Evolutionary conservation across 768 basidiomycete species (phyloP).

Genomic region (Chlorophyllum brunneum): DNA sequence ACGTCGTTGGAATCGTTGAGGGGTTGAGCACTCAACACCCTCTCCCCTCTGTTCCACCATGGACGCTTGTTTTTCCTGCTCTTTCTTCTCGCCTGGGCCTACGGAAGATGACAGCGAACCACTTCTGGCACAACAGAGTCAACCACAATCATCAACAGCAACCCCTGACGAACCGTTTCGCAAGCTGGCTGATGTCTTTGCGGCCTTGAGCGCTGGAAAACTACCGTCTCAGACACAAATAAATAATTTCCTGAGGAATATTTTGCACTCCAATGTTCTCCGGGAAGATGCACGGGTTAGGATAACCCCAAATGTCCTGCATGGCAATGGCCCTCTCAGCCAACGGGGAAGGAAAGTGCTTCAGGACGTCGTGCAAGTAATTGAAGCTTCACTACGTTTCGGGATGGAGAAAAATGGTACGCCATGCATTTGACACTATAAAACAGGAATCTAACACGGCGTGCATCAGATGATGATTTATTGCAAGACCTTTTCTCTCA

Average conservation of each 20-base stretch:
- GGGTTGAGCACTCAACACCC: too few species aligned
- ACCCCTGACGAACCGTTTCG: background rate
- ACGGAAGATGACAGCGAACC: conserved; percentile 18
- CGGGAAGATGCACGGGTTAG: conserved; percentile 5
- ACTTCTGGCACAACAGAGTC: conserved; percentile 14
- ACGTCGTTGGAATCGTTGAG: too few species aligned
- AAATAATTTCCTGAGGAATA: conserved; percentile 20
- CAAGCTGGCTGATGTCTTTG: conserved; percentile 31
- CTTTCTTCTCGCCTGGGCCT: conserved; percentile 14
- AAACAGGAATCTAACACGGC: too few species aligned
- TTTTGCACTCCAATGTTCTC: conserved; percentile 26
- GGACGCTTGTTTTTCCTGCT: conserved; percentile 20
- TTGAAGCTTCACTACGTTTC: conserved; percentile 30
- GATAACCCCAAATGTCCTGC: background rate
- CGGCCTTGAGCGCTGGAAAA: conserved; percentile 34
- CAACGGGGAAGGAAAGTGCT: conserved; percentile 25
- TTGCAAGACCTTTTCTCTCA: conserved; percentile 35
- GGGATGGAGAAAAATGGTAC: conserved; percentile 36
- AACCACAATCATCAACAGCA: background rate
- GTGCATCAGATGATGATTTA: conserved; percentile 34
- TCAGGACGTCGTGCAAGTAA: conserved; percentile 22
- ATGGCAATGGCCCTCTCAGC: conserved; percentile 26
- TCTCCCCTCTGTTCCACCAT: too few species aligned
- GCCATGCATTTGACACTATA: too few species aligned
- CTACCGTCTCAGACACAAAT: conserved; percentile 37